Base-by-base conservation (phyloP, 768 basidiomycete genomes). In the Inosperma sp. region DNA sequence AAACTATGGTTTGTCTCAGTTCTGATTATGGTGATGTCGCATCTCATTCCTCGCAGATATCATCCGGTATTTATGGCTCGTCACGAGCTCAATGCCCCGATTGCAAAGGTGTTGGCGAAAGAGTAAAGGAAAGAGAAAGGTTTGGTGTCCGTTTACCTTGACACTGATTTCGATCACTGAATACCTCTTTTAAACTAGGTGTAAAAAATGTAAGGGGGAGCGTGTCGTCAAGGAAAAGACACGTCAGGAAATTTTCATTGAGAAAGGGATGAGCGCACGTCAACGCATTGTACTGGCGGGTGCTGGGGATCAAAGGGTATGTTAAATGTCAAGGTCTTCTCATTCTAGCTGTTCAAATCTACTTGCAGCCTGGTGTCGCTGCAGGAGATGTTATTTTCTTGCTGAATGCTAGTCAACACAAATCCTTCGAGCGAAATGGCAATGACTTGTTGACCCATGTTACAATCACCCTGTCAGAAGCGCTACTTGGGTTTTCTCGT, bases 161-260 rank as follows among this genome's bases (percentile, higher is more conserved):
- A 14, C 49, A 39, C 21, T 14, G 12, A 19, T 37, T 45, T 54
- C 56, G 16, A 35, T 8, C 46, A 33, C 9, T 19, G 13, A 17
- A 54, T 39, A 17, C n/a, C 27, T 12, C 21, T 27, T 43, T 27
- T 25, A 16, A 43, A 16, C 16, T 61, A 95, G 93, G 57, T 97
- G 94, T 70, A 97, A 94, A 69, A 95, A 91, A 63, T 98, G 95
- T 70, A 93, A 93, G 61, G 95, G 93, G 4, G 78, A 80, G 46
- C 86, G 84, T 65, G 86, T 83, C 0, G 78, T 87, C 36, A 83
- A 86, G 55, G 92, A 95, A 63, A 96, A 93, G 74, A 89, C 85
- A 39, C 82, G 89, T 42, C 84, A 93, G 56, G 92, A 94, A 56
- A 83, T 96, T 19, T 79, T 81, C 58, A 77, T 97, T 37, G 90